Base-by-base conservation (phyloP, 208 protist species). In the Spongospora subterranea region DNA sequence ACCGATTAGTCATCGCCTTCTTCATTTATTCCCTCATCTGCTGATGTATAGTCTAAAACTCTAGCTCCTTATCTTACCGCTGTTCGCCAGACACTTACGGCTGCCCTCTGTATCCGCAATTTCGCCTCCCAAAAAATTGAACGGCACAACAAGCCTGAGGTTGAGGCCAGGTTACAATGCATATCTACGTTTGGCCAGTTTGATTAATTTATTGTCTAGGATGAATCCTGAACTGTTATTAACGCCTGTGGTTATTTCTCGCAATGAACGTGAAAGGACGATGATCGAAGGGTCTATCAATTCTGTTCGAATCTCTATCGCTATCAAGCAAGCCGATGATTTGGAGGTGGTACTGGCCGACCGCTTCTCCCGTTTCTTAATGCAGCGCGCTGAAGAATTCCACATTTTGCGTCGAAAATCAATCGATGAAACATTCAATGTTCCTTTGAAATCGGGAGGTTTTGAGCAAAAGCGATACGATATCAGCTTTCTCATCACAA, bases 121-220 rank as follows among this genome's bases (percentile, higher is more conserved):
- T 99, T 98, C 92, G 94, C 96, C 6, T 98, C 97, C n/a, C 97
- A 98, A 88, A 91, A 96, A 17, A 96, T 99, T 17, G 98, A 99
- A 93, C 94, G 98, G 53, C 97, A 99, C 91, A 99, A 99, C 94
- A 98, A 98, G 90, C 98, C 98, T 0, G 98, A 99, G 93, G 96
- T 99, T 82, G 98, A 99, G 94, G 92, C 95, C 6, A 89, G 92
- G 88, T 39, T 92, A 91, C 11, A n/a, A n/a, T n/a, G n/a, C n/a
- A n/a, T n/a, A 29, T 6, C 77, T 0, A 45, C n/a, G 0, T 77
- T 38, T 65, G 0, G 45, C 0, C 24, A 29, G 29, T 41, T 38
- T 46, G 29, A 92, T 89, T 13, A 90, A 77, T 92, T 32, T 43
- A 0, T 45, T 6, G 24, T 35, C 0, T 35, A 46, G 45, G 53